Evolutionary conservation across 805 yeast species (phyloP).

Genomic region (Metschnikowia aberdeeniae): DNA sequence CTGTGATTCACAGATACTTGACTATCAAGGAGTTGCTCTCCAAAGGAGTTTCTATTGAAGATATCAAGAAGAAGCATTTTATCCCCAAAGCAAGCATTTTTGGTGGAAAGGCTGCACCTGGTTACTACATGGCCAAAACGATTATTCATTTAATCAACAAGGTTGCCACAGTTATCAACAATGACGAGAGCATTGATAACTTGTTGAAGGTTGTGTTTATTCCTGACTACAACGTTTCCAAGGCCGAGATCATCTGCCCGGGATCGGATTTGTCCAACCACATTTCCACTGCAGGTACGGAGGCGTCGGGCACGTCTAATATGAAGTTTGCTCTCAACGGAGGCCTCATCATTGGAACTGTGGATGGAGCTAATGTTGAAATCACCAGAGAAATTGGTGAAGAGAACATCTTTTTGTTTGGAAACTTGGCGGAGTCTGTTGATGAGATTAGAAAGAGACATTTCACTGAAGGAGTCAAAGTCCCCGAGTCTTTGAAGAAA

Average conservation of each 20-base stretch:
- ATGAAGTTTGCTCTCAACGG: conserved; percentile 95
- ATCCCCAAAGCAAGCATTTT: conserved; percentile 75
- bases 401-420: conserved; percentile 87
- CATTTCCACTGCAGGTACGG: conserved; percentile 96
- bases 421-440: conserved; percentile 85
- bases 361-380: conserved; percentile 95
- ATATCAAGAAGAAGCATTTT: conserved; percentile 56
- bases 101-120: conserved; percentile 98
- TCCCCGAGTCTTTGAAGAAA: conserved; percentile 55
- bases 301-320: conserved; percentile 93
- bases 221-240: conserved; percentile 91
- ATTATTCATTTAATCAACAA: conserved; percentile 81
- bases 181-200: conserved; percentile 69
- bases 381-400: conserved; percentile 92
- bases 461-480: conserved; percentile 50
- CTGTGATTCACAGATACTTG: conserved; percentile 79
- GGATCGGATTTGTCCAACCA: conserved; percentile 91
- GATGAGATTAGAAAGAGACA: conserved; percentile 80
- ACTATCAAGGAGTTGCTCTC: conserved; percentile 64
- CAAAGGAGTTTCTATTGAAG: conserved; percentile 39
- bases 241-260: conserved; percentile 87
- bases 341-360: conserved; percentile 91
- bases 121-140: conserved; percentile 90
- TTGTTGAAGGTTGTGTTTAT: conserved; percentile 81
- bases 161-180: conserved; percentile 76